Conservation (phyloP, 306 rosid species). For the Prosopis cineraria region DNA sequence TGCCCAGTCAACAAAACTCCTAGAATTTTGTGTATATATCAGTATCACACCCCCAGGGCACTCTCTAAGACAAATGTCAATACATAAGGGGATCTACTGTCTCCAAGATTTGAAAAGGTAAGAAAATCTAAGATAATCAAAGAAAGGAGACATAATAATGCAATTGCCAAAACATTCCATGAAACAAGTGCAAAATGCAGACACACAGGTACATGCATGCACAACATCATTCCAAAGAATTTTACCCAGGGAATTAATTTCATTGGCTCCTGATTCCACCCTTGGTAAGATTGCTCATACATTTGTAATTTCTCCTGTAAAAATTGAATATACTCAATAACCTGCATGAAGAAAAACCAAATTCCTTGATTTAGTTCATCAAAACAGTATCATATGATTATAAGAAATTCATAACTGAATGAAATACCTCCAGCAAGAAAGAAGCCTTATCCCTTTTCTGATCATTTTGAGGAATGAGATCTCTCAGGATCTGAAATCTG, state of each 20-base stretch:
- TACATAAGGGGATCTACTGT: not conserved
- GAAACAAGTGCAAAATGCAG: constrained; percentile 24
- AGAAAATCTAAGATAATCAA: not conserved
- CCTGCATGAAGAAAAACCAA: constrained; percentile 52
- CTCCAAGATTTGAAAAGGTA: not conserved
- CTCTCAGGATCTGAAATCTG: constrained; percentile 93
- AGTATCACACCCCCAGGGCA: not conserved
- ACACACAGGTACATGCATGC: constrained; percentile 18
- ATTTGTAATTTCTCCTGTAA: constrained; percentile 72
- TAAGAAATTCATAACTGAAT: constrained; percentile 26
- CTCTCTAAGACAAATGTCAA: not conserved
- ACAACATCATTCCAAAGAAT: constrained; percentile 31
- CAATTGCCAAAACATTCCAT: constrained; percentile 31
- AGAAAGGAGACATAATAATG: not conserved
- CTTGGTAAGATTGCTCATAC: constrained; percentile 75
- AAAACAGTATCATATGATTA: not conserved
- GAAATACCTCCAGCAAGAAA: constrained; percentile 81
- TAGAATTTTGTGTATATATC: not conserved
- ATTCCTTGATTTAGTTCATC: constrained; percentile 9
- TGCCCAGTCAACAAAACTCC: not conserved
- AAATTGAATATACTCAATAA: constrained; percentile 88
- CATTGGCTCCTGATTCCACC: constrained; percentile 79
- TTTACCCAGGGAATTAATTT: constrained; percentile 93
- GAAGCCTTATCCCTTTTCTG: constrained; percentile 98
- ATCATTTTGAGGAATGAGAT: constrained; percentile 92